Percentiles rank a stretch among this genome's conserved stretches.
phyloP scores from a whole-genome alignment of 208 protist genomes.

The Blechomonas ayalai region DNA sequence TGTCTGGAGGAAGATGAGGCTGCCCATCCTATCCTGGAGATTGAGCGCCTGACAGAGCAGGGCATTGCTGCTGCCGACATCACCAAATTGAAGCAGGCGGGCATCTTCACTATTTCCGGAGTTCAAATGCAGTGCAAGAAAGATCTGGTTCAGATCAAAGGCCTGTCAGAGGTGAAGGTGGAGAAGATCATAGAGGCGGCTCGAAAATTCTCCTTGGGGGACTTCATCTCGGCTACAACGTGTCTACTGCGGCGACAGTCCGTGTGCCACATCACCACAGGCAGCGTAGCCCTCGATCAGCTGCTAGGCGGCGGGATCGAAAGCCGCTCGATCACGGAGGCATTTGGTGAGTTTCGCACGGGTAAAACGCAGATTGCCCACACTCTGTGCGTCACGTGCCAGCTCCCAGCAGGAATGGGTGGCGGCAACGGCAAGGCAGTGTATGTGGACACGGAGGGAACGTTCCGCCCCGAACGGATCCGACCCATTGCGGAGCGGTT shows the following conservation, averaged over 20 bases:
- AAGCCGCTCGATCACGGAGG: conserved; percentile 94
- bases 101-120: conserved; percentile 88
- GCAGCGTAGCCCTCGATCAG: conserved; percentile 88
- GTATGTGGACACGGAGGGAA: conserved; percentile 98
- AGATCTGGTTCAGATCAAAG: conserved; percentile 92
- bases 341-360: conserved; percentile 99
- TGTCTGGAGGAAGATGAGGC: conserved; percentile 19
- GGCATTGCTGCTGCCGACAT: conserved; percentile 87
- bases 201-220: conserved; percentile 73
- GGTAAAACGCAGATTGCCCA: conserved; percentile 98
- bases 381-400: conserved; percentile 96
- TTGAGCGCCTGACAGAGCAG: conserved; percentile 86
- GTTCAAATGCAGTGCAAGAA: conserved; percentile 91
- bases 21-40: conserved; percentile 53
- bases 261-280: conserved; percentile 93
- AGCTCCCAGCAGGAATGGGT: conserved; percentile 89
- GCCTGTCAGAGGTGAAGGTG: conserved; percentile 97
- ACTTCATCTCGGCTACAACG: conserved; percentile 86
- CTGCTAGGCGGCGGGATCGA: conserved; percentile 96
- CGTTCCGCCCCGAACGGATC: conserved; percentile 97
- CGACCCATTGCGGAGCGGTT: conserved; percentile 95
- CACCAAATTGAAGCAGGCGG: conserved; percentile 83
- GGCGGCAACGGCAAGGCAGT: conserved; percentile 92
- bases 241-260: conserved; percentile 83
- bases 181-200: conserved; percentile 97